A percentile compares a stretch with the other conserved stretches of the same genome.
These are phyloP conservation scores for Heliamphora exappendiculata DNA, from an alignment of 148 eudicot species.

Conservation along the genomic window DNA sequence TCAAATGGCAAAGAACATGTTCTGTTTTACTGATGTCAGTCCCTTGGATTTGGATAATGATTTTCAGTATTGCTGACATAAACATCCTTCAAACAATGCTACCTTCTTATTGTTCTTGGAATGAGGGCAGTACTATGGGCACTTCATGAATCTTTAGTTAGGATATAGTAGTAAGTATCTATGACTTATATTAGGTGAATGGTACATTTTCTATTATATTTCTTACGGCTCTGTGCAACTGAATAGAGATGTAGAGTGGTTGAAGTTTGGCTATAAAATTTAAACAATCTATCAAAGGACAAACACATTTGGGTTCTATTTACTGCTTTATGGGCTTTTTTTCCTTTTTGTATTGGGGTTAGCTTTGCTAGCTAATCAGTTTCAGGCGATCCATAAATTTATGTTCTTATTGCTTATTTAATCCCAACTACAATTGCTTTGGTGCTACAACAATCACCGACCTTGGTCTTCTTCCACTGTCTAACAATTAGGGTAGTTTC, in stretches of 20 bases:
- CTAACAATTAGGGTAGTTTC: too few relatives aligned
- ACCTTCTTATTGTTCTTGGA: neutral
- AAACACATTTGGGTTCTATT: neutral
- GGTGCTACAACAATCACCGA: too few relatives aligned
- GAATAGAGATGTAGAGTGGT: neutral
- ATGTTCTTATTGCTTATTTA: slow-evolving; percentile 3
- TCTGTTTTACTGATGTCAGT: neutral
- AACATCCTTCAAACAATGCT: neutral
- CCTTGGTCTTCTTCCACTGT: too few relatives aligned
- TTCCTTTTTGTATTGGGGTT: neutral
- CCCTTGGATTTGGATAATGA: neutral
- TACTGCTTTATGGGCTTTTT: neutral
- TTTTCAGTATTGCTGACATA: neutral
- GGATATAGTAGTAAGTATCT: neutral
- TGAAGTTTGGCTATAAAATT: neutral
- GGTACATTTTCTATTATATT: neutral
- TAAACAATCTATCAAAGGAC: neutral
- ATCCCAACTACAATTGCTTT: neutral
- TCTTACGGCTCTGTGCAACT: neutral
- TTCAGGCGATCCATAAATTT: neutral
- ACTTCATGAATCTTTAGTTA: neutral
- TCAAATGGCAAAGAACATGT: neutral
- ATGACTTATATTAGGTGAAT: neutral
- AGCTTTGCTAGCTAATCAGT: neutral
- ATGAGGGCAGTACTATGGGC: neutral